Base-by-base conservation (phyloP, 2,329 filamentous ascomycete genomes). In the Echinosphaeria canescens region DNA sequence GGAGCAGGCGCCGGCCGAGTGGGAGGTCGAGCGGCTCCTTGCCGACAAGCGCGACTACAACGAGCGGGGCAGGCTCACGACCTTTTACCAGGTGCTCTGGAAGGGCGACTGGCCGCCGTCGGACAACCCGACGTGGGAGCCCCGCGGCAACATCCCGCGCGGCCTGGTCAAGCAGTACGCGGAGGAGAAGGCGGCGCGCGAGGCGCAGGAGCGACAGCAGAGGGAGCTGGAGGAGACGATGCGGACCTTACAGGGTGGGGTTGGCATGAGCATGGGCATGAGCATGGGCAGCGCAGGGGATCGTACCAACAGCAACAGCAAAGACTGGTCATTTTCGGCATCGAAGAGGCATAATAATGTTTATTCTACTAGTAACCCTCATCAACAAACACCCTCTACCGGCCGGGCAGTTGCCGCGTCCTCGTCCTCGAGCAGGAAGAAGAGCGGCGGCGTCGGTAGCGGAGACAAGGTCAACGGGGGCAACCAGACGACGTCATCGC, bases 81-180 rank as follows among this genome's bases (percentile, higher is more conserved):
- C 54, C 4, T 52, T 50, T 30, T 69, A 61, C 39, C 46, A 54
- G 16, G 60, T 69, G 1, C 52, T 55, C 5, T 69, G 63, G 63
- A 54, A 53, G 24, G 63, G 63, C 6, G 42, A 62, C 30, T 69
- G 63, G 63, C 59, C 62, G 0, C 42, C 50, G 0, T 56, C 54
- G 7, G 51, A 66, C 36, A 66, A 69, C 29, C 59, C 60, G 0
- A 59, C 62, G 0, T 69, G 63, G 63, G 63, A 69, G 36, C 62
- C 62, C 0, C 53, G 57, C 33, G 50, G 50, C 4, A 62, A 66
- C 27, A 51, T 69, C 3, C 41, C 56, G 0, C 29, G 38, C 0
- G 30, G 30, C 0, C 36, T 65, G 22, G 43, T 64, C 2, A 43
- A 40, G 5, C 42, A 42, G 3, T 68, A 56, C 30, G 33, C 51